Percentiles rank a stretch among this genome's conserved stretches.
These are phyloP conservation scores for Podospora sp. DNA, from an alignment of 495 filamentous ascomycete species.

Conservation along the genomic window DNA sequence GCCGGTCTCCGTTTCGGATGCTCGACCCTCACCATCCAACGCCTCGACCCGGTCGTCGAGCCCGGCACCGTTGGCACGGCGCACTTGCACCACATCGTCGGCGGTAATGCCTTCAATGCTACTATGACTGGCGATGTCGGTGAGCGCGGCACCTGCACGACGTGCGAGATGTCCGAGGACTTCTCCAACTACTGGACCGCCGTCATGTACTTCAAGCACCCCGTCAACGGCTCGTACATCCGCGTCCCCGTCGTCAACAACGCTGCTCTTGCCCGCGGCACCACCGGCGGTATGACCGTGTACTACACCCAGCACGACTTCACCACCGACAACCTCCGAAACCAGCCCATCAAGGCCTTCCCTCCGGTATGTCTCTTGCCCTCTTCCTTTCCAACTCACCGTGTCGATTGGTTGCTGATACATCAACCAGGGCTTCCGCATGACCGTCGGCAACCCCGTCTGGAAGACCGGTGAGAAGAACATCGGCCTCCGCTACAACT, in stretches of 20 bases:
- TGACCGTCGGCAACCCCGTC: constrained; percentile 52
- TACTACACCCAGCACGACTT: constrained; percentile 47
- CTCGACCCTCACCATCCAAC: constrained; percentile 45
- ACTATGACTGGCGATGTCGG: constrained; percentile 47
- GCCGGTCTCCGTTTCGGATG: constrained; percentile 49
- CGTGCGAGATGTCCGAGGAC: constrained; percentile 24
- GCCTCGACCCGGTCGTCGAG: constrained; percentile 45
- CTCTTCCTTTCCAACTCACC: constrained; percentile 24
- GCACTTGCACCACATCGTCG: constrained; percentile 50
- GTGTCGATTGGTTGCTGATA: not conserved
- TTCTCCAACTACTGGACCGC: constrained; percentile 45
- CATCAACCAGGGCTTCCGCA: constrained; percentile 51
- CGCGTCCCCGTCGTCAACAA: constrained; percentile 42
- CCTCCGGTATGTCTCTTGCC: constrained; percentile 28
- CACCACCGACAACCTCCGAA: constrained; percentile 35
- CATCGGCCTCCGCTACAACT: constrained; percentile 49
- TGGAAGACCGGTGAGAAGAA: constrained; percentile 31
- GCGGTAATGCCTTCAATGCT: constrained; percentile 52
- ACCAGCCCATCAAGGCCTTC: constrained; percentile 45
- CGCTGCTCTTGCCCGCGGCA: constrained; percentile 40
- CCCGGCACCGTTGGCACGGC: constrained; percentile 39
- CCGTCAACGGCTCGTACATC: constrained; percentile 48
- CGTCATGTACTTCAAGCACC: constrained; percentile 45
- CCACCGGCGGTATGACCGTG: constrained; percentile 47
- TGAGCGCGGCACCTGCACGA: constrained; percentile 34